Evolutionary conservation across 768 basidiomycete species (phyloP), one percentile per base, ranked within the genome.

Genomic region (Tulasnella sp.): DNA sequence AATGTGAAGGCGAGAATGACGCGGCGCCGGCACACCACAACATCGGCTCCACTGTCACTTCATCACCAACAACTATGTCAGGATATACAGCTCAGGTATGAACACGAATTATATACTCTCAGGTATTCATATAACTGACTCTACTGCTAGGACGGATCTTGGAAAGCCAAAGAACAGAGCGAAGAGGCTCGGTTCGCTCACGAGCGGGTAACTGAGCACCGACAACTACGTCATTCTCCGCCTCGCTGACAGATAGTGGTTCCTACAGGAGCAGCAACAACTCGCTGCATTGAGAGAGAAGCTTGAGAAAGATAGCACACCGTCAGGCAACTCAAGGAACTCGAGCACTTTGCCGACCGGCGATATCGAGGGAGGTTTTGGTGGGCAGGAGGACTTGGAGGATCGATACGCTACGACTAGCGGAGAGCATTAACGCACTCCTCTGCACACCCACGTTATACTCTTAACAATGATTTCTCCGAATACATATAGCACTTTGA

Each of bases 351-450:
- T 78, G n/a, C 77, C 77, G 8, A 60, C 78, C 14, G 80, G 75
- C 7, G 80, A 81, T 34, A 80, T 81, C 41, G 80, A 81, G 40
- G 80, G 80, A 0, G 81, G 81, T 22, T 81, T 20, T 34, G 81
- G 81, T 12, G 81, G 81, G 11, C 81, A 81, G 64, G 81, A 81
- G 74, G 81, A 81, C 41, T 72, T 81, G 18, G 81, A 81, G 46
- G 81, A 81, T 80, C 80, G 81, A 6, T 81, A 81, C 54, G 80
- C 80, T 16, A 81, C 81, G 6, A 81, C 81, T 12, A 74, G 72
- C 50, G 81, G 81, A 40, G 81, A 81, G 42, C 80, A 81, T 54
- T 81, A 72, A 28, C 40, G 37, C 24, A 48, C 31, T 18, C 46
- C 7, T 37, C 42, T 5, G n/a, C n/a, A 54, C 54, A 54, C 46